These are phyloP conservation scores for Lichtheimia corymbifera DNA, from an alignment of 371 early-diverging fungal species.

Conservation along the genomic window DNA sequence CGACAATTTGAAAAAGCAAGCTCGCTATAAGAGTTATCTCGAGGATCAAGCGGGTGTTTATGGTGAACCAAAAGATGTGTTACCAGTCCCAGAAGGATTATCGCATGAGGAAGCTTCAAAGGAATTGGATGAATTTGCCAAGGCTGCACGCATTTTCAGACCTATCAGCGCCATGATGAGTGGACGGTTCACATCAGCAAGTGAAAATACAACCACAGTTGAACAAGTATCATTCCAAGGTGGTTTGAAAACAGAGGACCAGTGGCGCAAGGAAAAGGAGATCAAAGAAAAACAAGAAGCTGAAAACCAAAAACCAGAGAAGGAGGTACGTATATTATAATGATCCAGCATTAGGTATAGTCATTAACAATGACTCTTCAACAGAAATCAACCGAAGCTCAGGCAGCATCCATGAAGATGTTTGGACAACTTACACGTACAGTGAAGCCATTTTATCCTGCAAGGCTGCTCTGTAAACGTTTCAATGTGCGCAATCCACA, in stretches of 20 bases:
- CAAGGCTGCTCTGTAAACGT: conserved; percentile 76
- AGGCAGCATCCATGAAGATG: conserved; percentile 73
- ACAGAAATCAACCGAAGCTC: conserved; percentile 48
- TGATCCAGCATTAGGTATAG: no score
- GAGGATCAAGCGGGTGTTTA: conserved; percentile 64
- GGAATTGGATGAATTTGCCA: conserved; percentile 79
- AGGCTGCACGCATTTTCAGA: conserved; percentile 81
- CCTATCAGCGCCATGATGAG: conserved; percentile 81
- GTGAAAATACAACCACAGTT: conserved; percentile 17
- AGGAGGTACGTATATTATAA: conserved; percentile 16
- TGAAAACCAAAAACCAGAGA: conserved; percentile 6
- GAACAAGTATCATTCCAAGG: conserved; percentile 45
- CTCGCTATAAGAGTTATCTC: conserved; percentile 74
- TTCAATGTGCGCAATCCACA: conserved; percentile 82
- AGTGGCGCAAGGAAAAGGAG: conserved; percentile 47
- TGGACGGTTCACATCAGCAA: conserved; percentile 73
- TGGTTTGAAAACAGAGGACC: conserved; percentile 52
- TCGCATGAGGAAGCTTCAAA: conserved; percentile 59
- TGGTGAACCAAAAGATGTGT: conserved; percentile 26
- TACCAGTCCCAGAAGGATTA: conserved; percentile 54
- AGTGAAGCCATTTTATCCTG: conserved; percentile 64
- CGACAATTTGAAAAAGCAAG: conserved; percentile 73
- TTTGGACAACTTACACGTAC: conserved; percentile 78
- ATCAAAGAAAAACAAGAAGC: conserved; percentile 23
- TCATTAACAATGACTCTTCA: neutral